phyloP scores from a whole-genome alignment of 352 stramenopile species.

The Globisporangium nodosum region DNA sequence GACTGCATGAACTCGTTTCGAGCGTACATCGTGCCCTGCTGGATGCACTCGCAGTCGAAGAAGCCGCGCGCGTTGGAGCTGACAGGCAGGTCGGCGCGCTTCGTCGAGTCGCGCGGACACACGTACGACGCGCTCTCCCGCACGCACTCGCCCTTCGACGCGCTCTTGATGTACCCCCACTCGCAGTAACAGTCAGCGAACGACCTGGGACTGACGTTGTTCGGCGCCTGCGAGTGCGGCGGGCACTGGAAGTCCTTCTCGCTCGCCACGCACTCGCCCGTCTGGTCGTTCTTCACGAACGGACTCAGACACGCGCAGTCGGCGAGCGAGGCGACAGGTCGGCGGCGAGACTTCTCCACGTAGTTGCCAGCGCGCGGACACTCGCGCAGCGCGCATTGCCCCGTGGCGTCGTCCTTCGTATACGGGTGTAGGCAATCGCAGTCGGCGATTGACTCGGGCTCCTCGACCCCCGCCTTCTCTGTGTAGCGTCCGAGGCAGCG shows the following conservation, averaged over 20 bases:
- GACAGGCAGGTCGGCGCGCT: constrained; percentile 29
- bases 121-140: constrained; percentile 49
- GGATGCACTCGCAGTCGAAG: constrained; percentile 67
- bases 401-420: constrained; percentile 51
- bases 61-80: constrained; percentile 49
- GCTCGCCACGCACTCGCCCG: constrained; percentile 49
- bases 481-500: constrained; percentile 57
- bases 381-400: constrained; percentile 40
- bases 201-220: constrained; percentile 23
- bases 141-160: constrained; percentile 30
- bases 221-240: constrained; percentile 25
- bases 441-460: constrained; percentile 48
- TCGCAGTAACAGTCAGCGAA: constrained; percentile 73
- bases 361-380: constrained; percentile 81
- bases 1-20: constrained; percentile 57
- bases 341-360: constrained; percentile 29
- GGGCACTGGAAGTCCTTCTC: constrained; percentile 28
- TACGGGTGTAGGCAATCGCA: constrained; percentile 75
- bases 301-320: constrained; percentile 64
- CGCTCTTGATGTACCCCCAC: constrained; percentile 60
- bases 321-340: constrained; percentile 45
- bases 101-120: constrained; percentile 55
- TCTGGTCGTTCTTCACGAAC: constrained; percentile 67
- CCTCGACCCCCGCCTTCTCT: constrained; percentile 21
- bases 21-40: constrained; percentile 25